Conservation (phyloP, 805 yeast species). For the Metschnikowia anglica region DNA sequence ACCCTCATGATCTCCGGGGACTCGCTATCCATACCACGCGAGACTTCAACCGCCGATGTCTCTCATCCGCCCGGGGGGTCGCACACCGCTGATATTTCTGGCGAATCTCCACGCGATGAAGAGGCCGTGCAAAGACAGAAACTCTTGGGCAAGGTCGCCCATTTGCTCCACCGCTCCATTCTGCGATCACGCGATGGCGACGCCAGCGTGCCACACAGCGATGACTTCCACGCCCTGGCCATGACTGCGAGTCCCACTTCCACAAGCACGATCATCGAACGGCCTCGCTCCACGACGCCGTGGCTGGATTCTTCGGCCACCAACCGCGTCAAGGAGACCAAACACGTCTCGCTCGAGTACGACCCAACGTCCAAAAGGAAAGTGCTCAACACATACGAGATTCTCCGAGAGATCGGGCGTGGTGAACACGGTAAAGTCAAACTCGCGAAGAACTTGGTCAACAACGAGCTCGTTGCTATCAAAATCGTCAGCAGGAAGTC, state of each 20-base stretch:
- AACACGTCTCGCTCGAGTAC: constrained; percentile 74
- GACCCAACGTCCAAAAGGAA: constrained; percentile 84
- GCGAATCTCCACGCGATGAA: constrained; percentile 7
- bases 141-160: constrained; percentile 34
- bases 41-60: constrained; percentile 4
- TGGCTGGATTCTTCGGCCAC: constrained; percentile 6
- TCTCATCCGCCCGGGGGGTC: constrained; percentile 8
- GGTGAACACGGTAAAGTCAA: constrained; percentile 99
- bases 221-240: background rate
- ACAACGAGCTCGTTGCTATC: constrained; percentile 76
- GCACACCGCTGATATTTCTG: background rate
- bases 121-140: constrained; percentile 23
- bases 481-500: constrained; percentile 80
- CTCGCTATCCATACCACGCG: constrained; percentile 9
- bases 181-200: constrained; percentile 1
- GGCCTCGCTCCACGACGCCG: constrained; percentile 5
- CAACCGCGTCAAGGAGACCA: constrained; percentile 62
- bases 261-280: constrained; percentile 1
- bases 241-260: constrained; percentile 5
- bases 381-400: constrained; percentile 85
- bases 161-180: constrained; percentile 25
- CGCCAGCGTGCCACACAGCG: background rate
- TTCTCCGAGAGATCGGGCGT: constrained; percentile 79
- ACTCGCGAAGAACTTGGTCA: constrained; percentile 72
- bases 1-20: constrained; percentile 7